A percentile compares a stretch with the other conserved stretches of the same genome.
phyloP scores from a whole-genome alignment of 2,329 filamentous ascomycete genomes.

The Xylariaceae sp. region DNA sequence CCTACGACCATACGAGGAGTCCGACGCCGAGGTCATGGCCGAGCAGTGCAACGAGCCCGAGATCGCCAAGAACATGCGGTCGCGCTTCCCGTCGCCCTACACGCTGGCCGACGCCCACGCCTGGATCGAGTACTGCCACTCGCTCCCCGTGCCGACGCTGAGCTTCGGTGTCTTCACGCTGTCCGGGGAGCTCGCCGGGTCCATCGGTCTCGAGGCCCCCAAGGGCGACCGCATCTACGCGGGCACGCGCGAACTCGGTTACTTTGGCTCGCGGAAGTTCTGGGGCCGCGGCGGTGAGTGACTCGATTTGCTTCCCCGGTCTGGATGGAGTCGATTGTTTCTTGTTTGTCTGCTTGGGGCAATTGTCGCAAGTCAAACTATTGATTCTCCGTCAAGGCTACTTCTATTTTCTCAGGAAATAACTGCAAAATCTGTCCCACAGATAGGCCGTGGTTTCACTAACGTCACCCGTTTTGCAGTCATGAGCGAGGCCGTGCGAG shows the following conservation, averaged over 20 bases:
- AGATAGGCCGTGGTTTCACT: too few species aligned
- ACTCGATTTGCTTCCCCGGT: slow-evolving; percentile 34
- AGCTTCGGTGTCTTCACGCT: slow-evolving; percentile 21
- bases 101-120: slow-evolving; percentile 46
- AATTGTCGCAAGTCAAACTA: too few species aligned
- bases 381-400: too few species aligned
- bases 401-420: background rate
- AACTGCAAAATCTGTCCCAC: background rate
- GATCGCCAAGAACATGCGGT: slow-evolving; percentile 48
- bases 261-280: slow-evolving; percentile 51
- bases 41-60: slow-evolving; percentile 48
- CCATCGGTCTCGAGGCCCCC: slow-evolving; percentile 48
- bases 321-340: too few species aligned
- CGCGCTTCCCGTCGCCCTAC: slow-evolving; percentile 56
- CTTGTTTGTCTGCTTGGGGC: too few species aligned
- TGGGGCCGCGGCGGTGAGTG: slow-evolving; percentile 57
- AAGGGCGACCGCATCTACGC: slow-evolving; percentile 49
- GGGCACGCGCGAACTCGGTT: slow-evolving; percentile 56
- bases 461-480: too few species aligned
- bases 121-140: slow-evolving; percentile 20
- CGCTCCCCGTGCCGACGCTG: background rate
- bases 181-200: slow-evolving; percentile 46
- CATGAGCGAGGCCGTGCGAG: slow-evolving; percentile 41
- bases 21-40: slow-evolving; percentile 48
- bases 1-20: slow-evolving; percentile 49